Base-by-base conservation (phyloP, 129 eudicot genomes). In the Chrysanthemum lavandulifolium region DNA sequence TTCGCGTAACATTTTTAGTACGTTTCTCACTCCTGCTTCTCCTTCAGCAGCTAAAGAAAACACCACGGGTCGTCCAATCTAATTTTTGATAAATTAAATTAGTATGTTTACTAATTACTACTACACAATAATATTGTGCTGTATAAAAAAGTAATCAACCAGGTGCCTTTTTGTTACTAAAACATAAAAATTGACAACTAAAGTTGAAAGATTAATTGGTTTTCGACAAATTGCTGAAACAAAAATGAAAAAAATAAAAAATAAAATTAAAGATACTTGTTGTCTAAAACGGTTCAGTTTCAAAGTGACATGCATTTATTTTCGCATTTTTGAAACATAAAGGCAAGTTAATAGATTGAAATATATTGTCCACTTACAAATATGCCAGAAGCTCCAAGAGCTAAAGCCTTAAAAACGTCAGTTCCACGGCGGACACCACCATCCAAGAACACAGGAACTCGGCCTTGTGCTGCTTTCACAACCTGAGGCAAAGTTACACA, bases 391-490 rank as follows among this genome's bases (percentile, higher is more conserved):
- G 98, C 98, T 78, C 97, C 98, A 23, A 93, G 96, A 19, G 98
- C 97, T 74, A 93, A 61, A 1, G 98, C 98, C 84, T 93, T 93
- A 81, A 93, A 90, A 72, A 93, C 97, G 71, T 93, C 98, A 3
- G 97, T 93, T 67, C 98, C 98, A 68, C 98, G 97, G 15, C 98
- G 88, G 52, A 93, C 96, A 52, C 98, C 98, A 58, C 98, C 97
- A 57, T 93, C 98, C 82, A 93, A 80, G 84, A 93, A 90, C 59
- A 93, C 98, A 1, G 98, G 98, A 8, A 93, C 84, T 6, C 91
- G 92, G 58, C 98, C 96, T 85, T 87, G 90, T 69, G 91, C 96
- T 58, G 96, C 98, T 84, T 89, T 93, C 77, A 89, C 98, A 75
- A 93, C 92, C 98, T 92, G 49, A 18, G 49, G 66, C 15, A 73